Base-by-base conservation (phyloP, 1,139 yeast species). In the Candida pseudoviswanathii region DNA sequence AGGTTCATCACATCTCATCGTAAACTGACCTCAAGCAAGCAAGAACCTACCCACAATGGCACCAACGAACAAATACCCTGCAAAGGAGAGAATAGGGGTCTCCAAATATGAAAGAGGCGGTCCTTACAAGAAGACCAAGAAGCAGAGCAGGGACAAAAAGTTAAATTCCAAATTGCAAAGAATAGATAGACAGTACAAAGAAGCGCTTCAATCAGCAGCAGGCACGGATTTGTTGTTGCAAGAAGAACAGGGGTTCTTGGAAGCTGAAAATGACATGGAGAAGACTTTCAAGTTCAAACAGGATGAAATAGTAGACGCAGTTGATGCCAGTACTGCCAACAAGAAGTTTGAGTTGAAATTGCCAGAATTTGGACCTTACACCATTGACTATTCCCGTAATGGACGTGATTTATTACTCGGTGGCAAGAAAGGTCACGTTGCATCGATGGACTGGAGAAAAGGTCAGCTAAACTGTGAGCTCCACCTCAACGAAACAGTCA, bases 401-500 rank as follows among this genome's bases (percentile, higher is more conserved):
- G 99, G 99, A 48, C 83, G 96, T 55, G 86, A 86, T 56, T 68
- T 95, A 48, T 76, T 95, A 45, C 73, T 95, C 32, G 96, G 94
- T 9, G 99, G 99, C 16, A 75, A 77, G 44, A 91, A 90, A 64
- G 99, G 99, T 2, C 99, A 95, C 73, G 84, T 95, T 48, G 98
- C 99, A 0, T 82, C 96, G 3, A 86, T 95, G 74, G 97, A 95
- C 69, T 95, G 99, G 98, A 83, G 96, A 64, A 83, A 85, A 43
- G 98, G 99, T 9, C 75, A 73, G 42, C 71, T 94, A 43, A 86
- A 83, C 51, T 84, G 96, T 47, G 99, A 95, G 66, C 68, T 95
- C 48, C 84, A 89, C 62, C 74, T 95, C 27, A 86, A 87, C 59
- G 99, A 95, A 68, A 90, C 98, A 0, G 89, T 91, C 7, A 81